Evolutionary conservation across 2,329 filamentous ascomycete genomes (phyloP), one percentile per base, ranked within the genome.

Genomic region (Calonectria pseudoreteaudii): DNA sequence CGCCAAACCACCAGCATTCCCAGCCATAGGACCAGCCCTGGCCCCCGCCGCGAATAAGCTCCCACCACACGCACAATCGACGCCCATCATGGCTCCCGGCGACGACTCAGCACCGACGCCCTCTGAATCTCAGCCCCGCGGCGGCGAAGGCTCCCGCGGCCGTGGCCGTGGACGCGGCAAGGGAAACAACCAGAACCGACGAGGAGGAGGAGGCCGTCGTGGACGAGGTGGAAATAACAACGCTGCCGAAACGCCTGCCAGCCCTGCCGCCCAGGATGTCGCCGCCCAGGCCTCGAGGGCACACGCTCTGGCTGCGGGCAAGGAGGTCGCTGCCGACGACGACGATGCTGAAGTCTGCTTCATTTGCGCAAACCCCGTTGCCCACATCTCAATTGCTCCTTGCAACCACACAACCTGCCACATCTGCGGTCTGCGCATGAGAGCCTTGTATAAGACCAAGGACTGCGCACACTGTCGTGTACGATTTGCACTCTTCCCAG

Each of bases 321-420:
- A 79, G 67, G 77, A 79, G 11, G 74, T 80, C 52, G 80, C 74
- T 65, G 82, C 79, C 65, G 82, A 84, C 74, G 87, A 85, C 4
- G 90, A 90, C 62, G 90, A 90, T 34, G 93, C 89, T 31, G 95
- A 98, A 75, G 91, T 98, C 74, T 99, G 97, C 90, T 98, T 98
- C 86, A 99, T 99, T 82, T 99, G 97, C 85, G 96, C 97, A 71
- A 98, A 96, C 77, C 91, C 93, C 2, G 93, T 99, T 62, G 92
- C 94, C 64, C 95, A 98, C 86, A 93, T 95, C 80, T 94, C 96
- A 13, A 92, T 99, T 77, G 93, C 96, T 38, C 96, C 97, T 26
- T 99, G 97, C 86, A 98, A 98, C 84, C 97, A 99, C 86, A 91
- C 94, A 71, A 98, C 96, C 64, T 99, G 97, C 83, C 97, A 99